Evolutionary conservation across 441 rosid genomes (phyloP).

Genomic region (Adansonia grandidieri): DNA sequence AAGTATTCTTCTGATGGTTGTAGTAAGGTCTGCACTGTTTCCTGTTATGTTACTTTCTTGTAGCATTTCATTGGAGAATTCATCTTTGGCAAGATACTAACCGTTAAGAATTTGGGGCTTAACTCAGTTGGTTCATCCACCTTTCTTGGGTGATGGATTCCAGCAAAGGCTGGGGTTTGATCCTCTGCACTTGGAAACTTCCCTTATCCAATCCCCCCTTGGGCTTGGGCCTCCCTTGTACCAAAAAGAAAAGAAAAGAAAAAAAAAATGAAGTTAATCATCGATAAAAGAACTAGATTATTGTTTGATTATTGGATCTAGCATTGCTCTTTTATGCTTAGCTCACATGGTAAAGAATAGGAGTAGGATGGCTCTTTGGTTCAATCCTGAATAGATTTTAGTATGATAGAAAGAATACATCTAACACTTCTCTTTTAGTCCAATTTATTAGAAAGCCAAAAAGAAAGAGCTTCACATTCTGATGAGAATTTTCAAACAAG

Average conservation of each 20-base stretch:
- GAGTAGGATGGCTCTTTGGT: neutral
- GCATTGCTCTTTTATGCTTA: neutral
- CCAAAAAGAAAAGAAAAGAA: neutral
- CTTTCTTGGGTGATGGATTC: neutral
- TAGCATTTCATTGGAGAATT: neutral
- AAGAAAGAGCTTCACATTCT: neutral
- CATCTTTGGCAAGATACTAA: neutral
- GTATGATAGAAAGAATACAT: neutral
- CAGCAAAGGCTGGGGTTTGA: neutral
- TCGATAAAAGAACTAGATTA: neutral
- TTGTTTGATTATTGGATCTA: neutral
- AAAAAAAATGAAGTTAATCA: neutral
- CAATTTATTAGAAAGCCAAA: neutral
- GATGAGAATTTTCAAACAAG: neutral
- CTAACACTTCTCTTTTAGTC: neutral
- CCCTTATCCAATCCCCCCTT: too few relatives aligned
- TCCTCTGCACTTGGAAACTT: neutral
- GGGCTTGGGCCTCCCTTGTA: neutral
- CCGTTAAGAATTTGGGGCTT: neutral
- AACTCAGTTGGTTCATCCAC: neutral
- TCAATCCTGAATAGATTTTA: neutral
- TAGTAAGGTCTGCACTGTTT: neutral
- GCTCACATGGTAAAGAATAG: neutral
- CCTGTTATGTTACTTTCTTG: neutral
- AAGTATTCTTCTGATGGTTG: neutral